Base-by-base conservation (phyloP, 2,329 filamentous ascomycete species). In the Falciphora oryzae region DNA sequence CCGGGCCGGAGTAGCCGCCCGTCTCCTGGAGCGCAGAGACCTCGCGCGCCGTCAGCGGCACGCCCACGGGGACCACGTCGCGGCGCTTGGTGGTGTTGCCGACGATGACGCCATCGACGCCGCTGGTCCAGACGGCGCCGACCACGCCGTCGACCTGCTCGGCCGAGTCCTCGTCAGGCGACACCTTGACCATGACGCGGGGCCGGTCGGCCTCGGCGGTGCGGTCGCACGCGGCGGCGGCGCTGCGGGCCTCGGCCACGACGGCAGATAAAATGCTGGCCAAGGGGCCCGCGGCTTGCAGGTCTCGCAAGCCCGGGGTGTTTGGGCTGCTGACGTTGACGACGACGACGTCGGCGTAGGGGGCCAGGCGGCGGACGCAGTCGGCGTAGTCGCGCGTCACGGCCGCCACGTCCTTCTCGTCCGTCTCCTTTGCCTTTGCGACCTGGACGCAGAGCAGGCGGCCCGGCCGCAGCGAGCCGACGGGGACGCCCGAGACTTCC, bases 311-410 rank as follows among this genome's bases (percentile, higher is more conserved):
- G 0, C 95, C 94, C 0, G 94, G 94, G 0, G 94, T 98, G 78
- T 99, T 99, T 29, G 95, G 95, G 70, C 91, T 96, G 72, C 93
- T 97, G 62, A 99, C 95, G 72, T 99, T 99, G 73, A 99, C 95
- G 10, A 98, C 94, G n/a, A 99, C 80, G 50, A 99, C 90, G 72
- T 99, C 95, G 14, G 95, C 93, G 74, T 97, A 99, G 62, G 84
- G 89, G 4, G 90, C 95, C 53, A 99, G 80, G 59, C 88, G 84
- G 64, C 90, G 82, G 4, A 97, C 93, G 71, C 94, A 97, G 75
- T 90, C 91, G n/a, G 95, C 90, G 73, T 98, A 97, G 73, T 89
- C 86, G 70, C 89, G 85, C 29, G 85, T 83, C 62, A 98, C 89
- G 38, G 93, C 93, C 57, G 89, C 85, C 66, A 97, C 89, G 73